These are phyloP conservation scores for Nevesoporus exiguus DNA, from an alignment of 768 basidiomycete genomes.

Conservation along the genomic window DNA sequence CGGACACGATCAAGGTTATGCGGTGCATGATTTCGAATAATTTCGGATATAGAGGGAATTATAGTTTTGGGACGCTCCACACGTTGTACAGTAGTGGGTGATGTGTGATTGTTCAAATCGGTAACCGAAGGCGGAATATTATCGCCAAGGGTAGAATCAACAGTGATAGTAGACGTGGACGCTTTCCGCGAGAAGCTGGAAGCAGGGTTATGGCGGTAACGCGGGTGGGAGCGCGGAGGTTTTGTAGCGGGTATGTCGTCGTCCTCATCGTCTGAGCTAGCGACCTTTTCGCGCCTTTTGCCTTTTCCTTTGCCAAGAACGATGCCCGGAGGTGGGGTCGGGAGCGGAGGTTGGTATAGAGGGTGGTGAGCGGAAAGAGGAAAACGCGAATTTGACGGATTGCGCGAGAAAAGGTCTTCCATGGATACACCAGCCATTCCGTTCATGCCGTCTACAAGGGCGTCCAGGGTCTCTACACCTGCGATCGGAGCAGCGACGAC, in stretches of 20 bases:
- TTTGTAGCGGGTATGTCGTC: constrained; percentile 21
- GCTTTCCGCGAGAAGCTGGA: constrained; percentile 23
- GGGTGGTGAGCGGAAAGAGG: constrained; percentile 64
- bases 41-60: constrained; percentile 83
- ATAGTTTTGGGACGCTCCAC: constrained; percentile 42
- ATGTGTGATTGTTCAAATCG: constrained; percentile 10
- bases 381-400: constrained; percentile 49
- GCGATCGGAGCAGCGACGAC: constrained; percentile 73
- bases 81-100: constrained; percentile 17
- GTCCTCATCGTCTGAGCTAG: constrained; percentile 56
- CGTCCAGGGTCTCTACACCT: constrained; percentile 86
- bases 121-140: constrained; percentile 9
- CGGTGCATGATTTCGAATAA: constrained; percentile 79
- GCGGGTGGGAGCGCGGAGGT: constrained; percentile 16
- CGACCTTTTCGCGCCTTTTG: constrained; percentile 19
- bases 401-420: constrained; percentile 49
- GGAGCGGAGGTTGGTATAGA: constrained; percentile 78
- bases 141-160: constrained; percentile 21
- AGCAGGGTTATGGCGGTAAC: constrained; percentile 20
- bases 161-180: constrained; percentile 32
- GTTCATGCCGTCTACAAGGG: constrained; percentile 88
- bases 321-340: constrained; percentile 78
- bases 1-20: constrained; percentile 47
- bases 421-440: constrained; percentile 70
- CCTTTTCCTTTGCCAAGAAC: constrained; percentile 54